Evolutionary conservation across 306 rosid species (phyloP), one percentile per base, ranked within the genome.

Genomic region (Alnus rubra): DNA sequence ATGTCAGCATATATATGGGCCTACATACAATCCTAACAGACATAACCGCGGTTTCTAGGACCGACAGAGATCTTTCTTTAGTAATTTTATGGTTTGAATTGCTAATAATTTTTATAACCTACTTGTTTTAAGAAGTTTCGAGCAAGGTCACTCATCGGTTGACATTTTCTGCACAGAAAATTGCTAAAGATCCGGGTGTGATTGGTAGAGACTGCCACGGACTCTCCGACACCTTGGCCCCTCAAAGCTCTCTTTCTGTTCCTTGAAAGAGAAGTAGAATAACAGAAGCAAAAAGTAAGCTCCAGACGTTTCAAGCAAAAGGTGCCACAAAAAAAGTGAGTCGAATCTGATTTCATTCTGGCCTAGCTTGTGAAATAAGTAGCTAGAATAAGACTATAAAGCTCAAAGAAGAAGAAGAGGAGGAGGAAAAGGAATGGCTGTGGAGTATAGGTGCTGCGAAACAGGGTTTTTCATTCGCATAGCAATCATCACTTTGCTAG

Each of bases 381-480:
- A 74, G 49, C 45, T 33, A 15, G 42, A 67, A 9, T 18, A 15
- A 16, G 15, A 7, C 16, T 35, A 15, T 1, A 67, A 16, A 39
- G 23, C 71, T 65, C 71, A 39, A 67, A 39, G 51, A 67, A 42
- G 51, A 30, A 49, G n/a, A 54, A 19, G 76, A 52, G 77, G 77
- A 79, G 62, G 65, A 52, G 13, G 52, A 63, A 55, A 31, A 14
- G 49, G 31, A 78, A 94, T 94, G 98, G 97, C 91, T 78, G 92
- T 80, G 59, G 89, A 88, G 1, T 88, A 87, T 31, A 4, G 12
- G 68, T 95, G 98, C 63, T 92, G 98, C 74, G 83, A 15, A 45
- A 37, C 80, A 5, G 80, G 79, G 64, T 95, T 93, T 84, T 91
- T 93, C 89, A 85, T 90, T 12, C 86, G 72, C 51, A 78, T 96